Conservation (phyloP, 805 yeast genomes). For the Pichia deserticola region DNA sequence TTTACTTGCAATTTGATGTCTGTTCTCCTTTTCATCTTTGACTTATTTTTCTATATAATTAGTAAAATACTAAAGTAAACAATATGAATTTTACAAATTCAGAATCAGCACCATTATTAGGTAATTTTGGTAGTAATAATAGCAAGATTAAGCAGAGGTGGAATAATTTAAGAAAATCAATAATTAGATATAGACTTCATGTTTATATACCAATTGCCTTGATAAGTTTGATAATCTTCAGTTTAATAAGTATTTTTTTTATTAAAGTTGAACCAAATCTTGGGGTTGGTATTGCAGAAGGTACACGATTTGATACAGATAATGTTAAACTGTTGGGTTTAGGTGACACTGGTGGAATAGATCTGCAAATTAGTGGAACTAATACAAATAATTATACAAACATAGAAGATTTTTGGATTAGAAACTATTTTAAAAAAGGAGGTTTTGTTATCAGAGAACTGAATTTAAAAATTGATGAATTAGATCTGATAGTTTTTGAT, state of each 20-base stretch:
- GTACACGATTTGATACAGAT: slow-evolving; percentile 26
- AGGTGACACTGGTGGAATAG: slow-evolving; percentile 26
- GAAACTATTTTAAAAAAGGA: slow-evolving; percentile 25
- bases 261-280: slow-evolving; percentile 20
- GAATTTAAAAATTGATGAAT: slow-evolving; percentile 24
- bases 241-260: slow-evolving; percentile 10
- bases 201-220: slow-evolving; percentile 21
- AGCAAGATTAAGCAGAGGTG: neutral
- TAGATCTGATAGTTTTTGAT: slow-evolving; percentile 25
- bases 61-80: too few relatives aligned
- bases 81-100: neutral
- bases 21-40: too few relatives aligned
- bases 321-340: slow-evolving; percentile 27
- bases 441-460: slow-evolving; percentile 26
- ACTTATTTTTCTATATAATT: too few relatives aligned
- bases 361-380: slow-evolving; percentile 27
- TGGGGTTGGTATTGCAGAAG: slow-evolving; percentile 27
- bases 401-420: slow-evolving; percentile 23
- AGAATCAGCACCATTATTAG: slow-evolving; percentile 13
- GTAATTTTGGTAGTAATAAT: neutral
- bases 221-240: slow-evolving; percentile 10
- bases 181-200: slow-evolving; percentile 14
- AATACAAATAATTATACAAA: slow-evolving; percentile 25
- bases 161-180: neutral
- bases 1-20: too few relatives aligned